A percentile compares a stretch with the other conserved stretches of the same genome.
Conservation (phyloP, 2,329 filamentous ascomycete species). For the Talaromyces sp. region DNA sequence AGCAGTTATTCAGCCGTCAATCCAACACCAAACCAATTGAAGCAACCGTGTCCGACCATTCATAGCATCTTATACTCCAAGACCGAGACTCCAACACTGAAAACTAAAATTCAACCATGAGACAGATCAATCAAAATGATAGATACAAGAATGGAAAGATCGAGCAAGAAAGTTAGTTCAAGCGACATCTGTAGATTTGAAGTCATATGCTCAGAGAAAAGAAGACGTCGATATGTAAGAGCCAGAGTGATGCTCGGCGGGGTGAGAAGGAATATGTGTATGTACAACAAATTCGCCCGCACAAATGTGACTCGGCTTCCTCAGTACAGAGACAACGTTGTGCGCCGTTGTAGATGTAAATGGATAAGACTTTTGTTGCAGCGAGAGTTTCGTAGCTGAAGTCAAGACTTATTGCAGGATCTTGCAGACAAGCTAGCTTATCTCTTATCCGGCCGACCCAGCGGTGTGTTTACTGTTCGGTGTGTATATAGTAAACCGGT, state of each 20-base stretch:
- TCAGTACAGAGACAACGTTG: background rate
- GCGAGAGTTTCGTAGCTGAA: background rate
- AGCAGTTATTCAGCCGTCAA: background rate
- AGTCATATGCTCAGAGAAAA: constrained; percentile 1
- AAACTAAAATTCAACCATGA: background rate
- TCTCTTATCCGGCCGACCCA: background rate
- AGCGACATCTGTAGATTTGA: background rate
- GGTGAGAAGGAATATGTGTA: background rate
- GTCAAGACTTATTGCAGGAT: background rate
- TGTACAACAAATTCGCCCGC: constrained; percentile 6
- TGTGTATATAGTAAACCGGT: background rate
- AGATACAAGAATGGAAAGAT: constrained; percentile 6
- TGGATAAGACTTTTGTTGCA: background rate
- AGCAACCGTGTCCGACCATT: background rate
- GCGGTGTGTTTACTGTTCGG: background rate
- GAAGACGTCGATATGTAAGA: background rate
- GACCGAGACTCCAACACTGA: background rate
- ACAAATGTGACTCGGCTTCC: background rate
- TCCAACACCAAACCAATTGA: background rate
- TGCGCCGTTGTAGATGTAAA: background rate
- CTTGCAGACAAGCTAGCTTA: background rate
- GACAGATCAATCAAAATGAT: constrained; percentile 3
- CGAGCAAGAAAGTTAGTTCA: background rate
- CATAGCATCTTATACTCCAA: background rate
- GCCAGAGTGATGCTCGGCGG: background rate